Evolutionary conservation across 805 yeast genomes (phyloP), one percentile per base, ranked within the genome.

Genomic region (Peterozyma toletana): DNA sequence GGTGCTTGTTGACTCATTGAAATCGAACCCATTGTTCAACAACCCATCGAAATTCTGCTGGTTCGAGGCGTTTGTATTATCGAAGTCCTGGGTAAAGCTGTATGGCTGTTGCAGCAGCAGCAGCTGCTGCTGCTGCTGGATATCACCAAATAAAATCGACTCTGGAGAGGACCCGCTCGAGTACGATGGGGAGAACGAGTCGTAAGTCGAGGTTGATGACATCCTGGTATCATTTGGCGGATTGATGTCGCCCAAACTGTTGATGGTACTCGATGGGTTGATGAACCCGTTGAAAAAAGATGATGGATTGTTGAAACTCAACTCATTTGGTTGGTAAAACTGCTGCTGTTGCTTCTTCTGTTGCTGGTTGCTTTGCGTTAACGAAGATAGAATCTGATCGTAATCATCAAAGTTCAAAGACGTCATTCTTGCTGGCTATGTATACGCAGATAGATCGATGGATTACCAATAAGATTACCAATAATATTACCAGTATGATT

Each of bases 161-260:
- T 63, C 68, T 4, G 68, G 68, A 2, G 67, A 63, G 1, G 68
- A 64, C 7, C 65, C 68, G 9, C 59, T 51, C 9, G 65, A 60
- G 14, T 38, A 17, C 11, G 47, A 37, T 9, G 68, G 67, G 2
- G 67, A 62, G 18, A 62, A 41, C 3, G 58, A 55, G 1, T 60
- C 57, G 2, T 43, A 43, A 15, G 41, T 42, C 21, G 45, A 42
- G 17, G 30, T 27, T 11, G 45, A 42, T 17, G 34, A 13, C n/a
- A 14, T 31, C 13, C 34, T 14, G 13, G 33, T 38, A 13, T 42
- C 39, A 21, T 33, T 38, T 13, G 14, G 21, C 11, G 14, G 33
- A 21, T 37, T 41, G n/a, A 11, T 33, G n/a, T 11, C 18, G 15
- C 35, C 37, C 45, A 42, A 33, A 29, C 36, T 35, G 17, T 31